Percentiles rank a stretch among this genome's conserved stretches.
These are phyloP conservation scores for Trametopsis cervina DNA, from an alignment of 768 basidiomycete genomes.

Conservation along the genomic window DNA sequence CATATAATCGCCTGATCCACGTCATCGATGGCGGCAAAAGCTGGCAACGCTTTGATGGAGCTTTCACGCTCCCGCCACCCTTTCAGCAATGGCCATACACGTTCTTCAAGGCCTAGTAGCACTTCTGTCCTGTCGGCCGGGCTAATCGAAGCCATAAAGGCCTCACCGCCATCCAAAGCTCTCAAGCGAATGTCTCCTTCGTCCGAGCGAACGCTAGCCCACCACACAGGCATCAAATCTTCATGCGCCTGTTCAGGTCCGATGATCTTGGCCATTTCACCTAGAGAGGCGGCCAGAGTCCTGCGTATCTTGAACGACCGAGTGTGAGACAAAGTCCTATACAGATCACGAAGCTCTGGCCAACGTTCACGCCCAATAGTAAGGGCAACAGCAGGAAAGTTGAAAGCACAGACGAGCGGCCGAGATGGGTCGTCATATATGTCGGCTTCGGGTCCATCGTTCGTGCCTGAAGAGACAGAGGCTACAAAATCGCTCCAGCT, in stretches of 20 bases:
- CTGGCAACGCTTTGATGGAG: constrained; percentile 49
- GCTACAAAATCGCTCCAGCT: constrained; percentile 16
- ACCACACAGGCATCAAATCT: constrained; percentile 73
- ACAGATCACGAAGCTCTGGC: constrained; percentile 62
- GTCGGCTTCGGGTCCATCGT: constrained; percentile 9
- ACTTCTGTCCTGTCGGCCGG: constrained; percentile 36
- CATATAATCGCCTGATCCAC: constrained; percentile 41
- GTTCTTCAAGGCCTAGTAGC: constrained; percentile 31
- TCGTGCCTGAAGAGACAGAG: not conserved
- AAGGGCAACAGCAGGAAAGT: constrained; percentile 85
- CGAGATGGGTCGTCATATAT: constrained; percentile 60
- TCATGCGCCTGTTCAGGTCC: constrained; percentile 57
- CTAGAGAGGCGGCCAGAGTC: constrained; percentile 82
- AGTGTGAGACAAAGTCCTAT: constrained; percentile 58
- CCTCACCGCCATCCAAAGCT: constrained; percentile 57
- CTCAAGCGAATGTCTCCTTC: constrained; percentile 67
- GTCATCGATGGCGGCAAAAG: constrained; percentile 37
- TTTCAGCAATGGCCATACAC: constrained; percentile 53
- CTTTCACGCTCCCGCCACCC: constrained; percentile 80
- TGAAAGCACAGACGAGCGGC: constrained; percentile 77
- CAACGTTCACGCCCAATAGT: constrained; percentile 75
- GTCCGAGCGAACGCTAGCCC: constrained; percentile 47
- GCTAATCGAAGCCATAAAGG: constrained; percentile 49
- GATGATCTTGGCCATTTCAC: constrained; percentile 83
- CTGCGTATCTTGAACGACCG: constrained; percentile 57